phyloP scores from a whole-genome alignment of 1,284 basidiomycete species.

The Flammula alnicola region DNA sequence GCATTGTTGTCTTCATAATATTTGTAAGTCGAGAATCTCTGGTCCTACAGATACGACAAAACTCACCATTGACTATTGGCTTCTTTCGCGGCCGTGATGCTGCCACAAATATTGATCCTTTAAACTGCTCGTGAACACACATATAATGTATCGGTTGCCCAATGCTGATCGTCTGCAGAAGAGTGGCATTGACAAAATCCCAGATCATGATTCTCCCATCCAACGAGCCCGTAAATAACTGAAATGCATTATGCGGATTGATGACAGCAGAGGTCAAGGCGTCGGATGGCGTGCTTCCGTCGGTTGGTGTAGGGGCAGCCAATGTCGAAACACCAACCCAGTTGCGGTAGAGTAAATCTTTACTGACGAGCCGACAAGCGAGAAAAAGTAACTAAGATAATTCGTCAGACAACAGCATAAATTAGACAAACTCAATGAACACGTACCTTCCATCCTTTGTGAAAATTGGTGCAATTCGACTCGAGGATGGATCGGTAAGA shows the following conservation, averaged over 20 bases:
- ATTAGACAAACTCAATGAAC: constrained; percentile 1
- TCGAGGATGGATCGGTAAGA: constrained; percentile 73
- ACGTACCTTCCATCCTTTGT: constrained; percentile 86
- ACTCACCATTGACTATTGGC: constrained; percentile 49
- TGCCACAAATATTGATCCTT: constrained; percentile 73
- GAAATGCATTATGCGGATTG: constrained; percentile 87
- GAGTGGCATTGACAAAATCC: constrained; percentile 89
- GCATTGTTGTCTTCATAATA: constrained; percentile 42
- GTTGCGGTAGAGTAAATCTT: constrained; percentile 82
- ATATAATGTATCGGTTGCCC: constrained; percentile 77
- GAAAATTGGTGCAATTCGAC: constrained; percentile 74
- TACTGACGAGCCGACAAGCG: constrained; percentile 75
- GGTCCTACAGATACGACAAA: neutral
- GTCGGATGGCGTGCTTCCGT: constrained; percentile 49
- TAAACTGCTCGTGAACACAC: constrained; percentile 68
- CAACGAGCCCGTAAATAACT: constrained; percentile 85
- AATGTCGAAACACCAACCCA: constrained; percentile 86
- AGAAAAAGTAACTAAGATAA: constrained; percentile 83
- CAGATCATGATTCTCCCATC: constrained; percentile 89
- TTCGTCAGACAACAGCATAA: neutral
- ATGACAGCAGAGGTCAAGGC: constrained; percentile 78
- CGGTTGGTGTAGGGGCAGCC: constrained; percentile 46
- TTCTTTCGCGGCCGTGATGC: constrained; percentile 57
- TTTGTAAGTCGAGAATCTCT: constrained; percentile 2
- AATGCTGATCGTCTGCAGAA: constrained; percentile 77